These are phyloP conservation scores for Delitschia confertaspora DNA, from an alignment of 495 filamentous ascomycete species.

Conservation along the genomic window DNA sequence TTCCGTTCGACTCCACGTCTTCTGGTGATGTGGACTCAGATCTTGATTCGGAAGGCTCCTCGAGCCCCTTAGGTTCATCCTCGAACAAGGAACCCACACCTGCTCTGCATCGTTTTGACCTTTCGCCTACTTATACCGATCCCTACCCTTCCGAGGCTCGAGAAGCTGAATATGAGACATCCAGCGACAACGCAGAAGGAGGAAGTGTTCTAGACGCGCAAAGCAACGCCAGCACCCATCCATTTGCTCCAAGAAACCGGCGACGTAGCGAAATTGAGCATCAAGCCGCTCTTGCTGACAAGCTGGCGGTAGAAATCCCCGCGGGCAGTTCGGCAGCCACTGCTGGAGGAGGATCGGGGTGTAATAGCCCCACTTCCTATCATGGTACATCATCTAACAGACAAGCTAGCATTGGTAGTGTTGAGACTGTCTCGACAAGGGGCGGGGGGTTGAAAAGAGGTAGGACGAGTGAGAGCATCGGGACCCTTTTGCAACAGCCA, in stretches of 20 bases:
- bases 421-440: not conserved
- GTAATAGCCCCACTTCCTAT: constrained; percentile 26
- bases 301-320: constrained; percentile 36
- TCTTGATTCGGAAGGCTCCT: constrained; percentile 20
- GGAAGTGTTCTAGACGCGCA: constrained; percentile 1
- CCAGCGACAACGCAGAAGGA: not conserved
- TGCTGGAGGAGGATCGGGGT: constrained; percentile 36
- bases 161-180: not conserved
- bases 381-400: not conserved
- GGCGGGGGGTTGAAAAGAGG: constrained; percentile 20
- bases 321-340: constrained; percentile 37
- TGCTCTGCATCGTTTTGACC: constrained; percentile 7
- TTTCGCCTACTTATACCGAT: constrained; percentile 5
- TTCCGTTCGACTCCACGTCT: constrained; percentile 28
- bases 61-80: constrained; percentile 11
- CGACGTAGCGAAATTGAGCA: constrained; percentile 32
- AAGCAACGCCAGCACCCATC: not conserved
- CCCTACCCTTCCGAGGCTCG: not conserved
- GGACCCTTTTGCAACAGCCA: constrained; percentile 1
- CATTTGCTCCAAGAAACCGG: constrained; percentile 2
- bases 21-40: constrained; percentile 27
- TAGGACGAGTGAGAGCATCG: constrained; percentile 20
- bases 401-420: not conserved
- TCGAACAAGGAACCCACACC: constrained; percentile 3
- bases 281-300: constrained; percentile 32